Conservation (phyloP, 2,329 filamentous ascomycete species). For the Fusarium scirpi region DNA sequence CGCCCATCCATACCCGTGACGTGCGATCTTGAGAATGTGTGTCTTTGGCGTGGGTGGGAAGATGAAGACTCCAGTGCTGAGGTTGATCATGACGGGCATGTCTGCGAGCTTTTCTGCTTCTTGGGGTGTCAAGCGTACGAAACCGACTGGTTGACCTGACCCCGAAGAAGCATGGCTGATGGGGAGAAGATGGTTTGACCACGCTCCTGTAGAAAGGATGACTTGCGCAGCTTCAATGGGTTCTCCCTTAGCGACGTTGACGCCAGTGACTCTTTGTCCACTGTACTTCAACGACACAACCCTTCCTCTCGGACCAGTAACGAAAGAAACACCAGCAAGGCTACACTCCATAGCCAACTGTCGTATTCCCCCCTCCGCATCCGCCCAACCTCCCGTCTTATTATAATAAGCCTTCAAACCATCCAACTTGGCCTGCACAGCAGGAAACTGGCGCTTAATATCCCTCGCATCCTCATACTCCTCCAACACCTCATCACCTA, state of each 20-base stretch:
- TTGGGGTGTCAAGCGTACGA: conserved; percentile 68
- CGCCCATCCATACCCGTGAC: conserved; percentile 70
- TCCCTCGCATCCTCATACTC: conserved; percentile 45
- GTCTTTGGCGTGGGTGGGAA: conserved; percentile 64
- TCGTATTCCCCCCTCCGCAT: conserved; percentile 47
- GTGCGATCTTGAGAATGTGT: conserved; percentile 68
- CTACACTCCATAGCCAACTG: conserved; percentile 47
- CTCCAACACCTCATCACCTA: conserved; percentile 34
- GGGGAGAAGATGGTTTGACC: conserved; percentile 68
- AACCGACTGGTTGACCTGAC: conserved; percentile 74
- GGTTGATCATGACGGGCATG: conserved; percentile 70
- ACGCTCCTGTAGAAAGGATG: conserved; percentile 76
- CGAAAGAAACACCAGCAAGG: conserved; percentile 48
- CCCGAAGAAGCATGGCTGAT: conserved; percentile 71
- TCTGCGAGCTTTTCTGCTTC: conserved; percentile 66
- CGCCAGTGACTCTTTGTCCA: conserved; percentile 39
- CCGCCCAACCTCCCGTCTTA: conserved; percentile 50
- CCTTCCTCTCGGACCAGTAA: conserved; percentile 48
- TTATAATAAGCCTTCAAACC: conserved; percentile 48
- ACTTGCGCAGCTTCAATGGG: conserved; percentile 68
- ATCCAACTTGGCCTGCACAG: conserved; percentile 39
- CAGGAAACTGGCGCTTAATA: conserved; percentile 33
- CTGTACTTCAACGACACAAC: conserved; percentile 42
- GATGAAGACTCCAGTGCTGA: conserved; percentile 65
- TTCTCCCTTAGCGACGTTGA: conserved; percentile 50